These are phyloP conservation scores for Syzygium oleosum DNA, from an alignment of 345 rosid genomes.

Conservation along the genomic window DNA sequence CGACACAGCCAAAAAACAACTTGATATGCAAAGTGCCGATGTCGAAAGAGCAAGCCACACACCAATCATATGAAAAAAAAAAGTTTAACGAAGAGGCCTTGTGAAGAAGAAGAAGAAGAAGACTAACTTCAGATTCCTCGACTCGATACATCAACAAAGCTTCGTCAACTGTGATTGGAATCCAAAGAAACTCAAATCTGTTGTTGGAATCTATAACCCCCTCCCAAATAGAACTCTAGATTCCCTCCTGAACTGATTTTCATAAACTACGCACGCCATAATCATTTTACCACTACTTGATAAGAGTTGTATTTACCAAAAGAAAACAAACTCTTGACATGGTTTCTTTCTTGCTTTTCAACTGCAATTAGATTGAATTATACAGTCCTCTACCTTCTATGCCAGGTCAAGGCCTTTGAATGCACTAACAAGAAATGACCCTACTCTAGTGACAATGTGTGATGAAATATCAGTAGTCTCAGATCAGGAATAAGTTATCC, in stretches of 20 bases:
- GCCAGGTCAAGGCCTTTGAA: background rate
- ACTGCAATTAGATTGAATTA: background rate
- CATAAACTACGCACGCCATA: background rate
- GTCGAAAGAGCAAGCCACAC: too few relatives aligned
- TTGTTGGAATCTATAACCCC: background rate
- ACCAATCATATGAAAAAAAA: too few relatives aligned
- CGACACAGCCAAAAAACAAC: background rate
- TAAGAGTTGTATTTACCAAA: background rate
- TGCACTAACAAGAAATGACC: background rate
- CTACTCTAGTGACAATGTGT: background rate
- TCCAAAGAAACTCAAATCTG: background rate
- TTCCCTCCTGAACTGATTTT: background rate
- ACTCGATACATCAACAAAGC: background rate
- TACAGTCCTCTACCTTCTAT: background rate
- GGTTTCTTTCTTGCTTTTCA: background rate
- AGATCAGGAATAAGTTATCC: background rate
- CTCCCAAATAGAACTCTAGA: background rate
- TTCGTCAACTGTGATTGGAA: background rate
- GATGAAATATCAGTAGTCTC: background rate
- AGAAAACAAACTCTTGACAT: background rate
- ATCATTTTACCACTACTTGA: too few relatives aligned
- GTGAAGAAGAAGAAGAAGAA: background rate
- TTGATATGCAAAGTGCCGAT: background rate
- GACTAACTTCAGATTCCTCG: background rate
- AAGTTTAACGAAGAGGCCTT: too few relatives aligned